Percentiles rank a stretch among this genome's conserved stretches.
Evolutionary conservation across 345 rosid genomes (phyloP).

Genomic region (Triadica sebifera): DNA sequence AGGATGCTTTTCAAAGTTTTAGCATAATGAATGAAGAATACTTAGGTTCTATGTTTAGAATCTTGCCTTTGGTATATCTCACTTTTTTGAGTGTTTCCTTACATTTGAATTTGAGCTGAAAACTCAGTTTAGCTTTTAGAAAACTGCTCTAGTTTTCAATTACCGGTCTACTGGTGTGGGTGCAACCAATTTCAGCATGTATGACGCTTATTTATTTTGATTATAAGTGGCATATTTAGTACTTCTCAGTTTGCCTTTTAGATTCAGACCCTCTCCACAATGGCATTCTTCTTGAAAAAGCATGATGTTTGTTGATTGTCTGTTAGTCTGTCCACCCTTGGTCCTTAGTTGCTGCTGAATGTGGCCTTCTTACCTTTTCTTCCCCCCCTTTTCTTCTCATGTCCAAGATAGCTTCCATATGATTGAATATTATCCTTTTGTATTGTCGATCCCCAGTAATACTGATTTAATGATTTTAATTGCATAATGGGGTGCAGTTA

Average conservation of each 20-base stretch:
- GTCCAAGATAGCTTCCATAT: no score
- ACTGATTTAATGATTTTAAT: constrained; percentile 7
- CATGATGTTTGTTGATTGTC: neutral
- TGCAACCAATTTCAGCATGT: neutral
- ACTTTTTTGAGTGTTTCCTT: neutral
- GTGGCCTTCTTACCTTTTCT: no score
- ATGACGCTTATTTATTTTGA: neutral
- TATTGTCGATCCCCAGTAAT: no score
- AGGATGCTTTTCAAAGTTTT: neutral
- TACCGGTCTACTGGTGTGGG: neutral
- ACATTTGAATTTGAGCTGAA: neutral
- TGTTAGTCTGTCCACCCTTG: neutral
- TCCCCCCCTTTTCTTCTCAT: no score
- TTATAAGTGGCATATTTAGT: neutral
- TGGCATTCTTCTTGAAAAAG: neutral
- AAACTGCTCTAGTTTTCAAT: neutral
- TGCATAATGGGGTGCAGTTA: constrained; percentile 50
- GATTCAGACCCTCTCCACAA: neutral
- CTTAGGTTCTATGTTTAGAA: neutral
- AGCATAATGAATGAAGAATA: neutral
- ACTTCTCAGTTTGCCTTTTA: neutral
- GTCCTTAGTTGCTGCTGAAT: no score
- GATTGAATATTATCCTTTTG: no score
- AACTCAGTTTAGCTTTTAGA: neutral
- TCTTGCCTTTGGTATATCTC: neutral